phyloP scores from a whole-genome alignment of 2,329 filamentous ascomycete species.

The Metarhizium robertsii region DNA sequence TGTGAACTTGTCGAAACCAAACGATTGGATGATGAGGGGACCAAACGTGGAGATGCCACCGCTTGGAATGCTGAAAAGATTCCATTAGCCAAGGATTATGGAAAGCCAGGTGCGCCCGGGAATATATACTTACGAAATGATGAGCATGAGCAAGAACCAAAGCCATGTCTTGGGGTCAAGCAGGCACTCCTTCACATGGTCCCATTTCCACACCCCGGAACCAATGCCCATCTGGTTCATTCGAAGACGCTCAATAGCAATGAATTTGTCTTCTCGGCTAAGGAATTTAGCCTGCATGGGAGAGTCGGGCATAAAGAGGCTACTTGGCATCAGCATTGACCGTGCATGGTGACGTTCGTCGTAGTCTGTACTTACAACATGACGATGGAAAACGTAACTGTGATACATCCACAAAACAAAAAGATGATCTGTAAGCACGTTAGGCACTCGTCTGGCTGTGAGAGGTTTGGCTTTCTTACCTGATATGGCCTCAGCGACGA shows the following conservation, averaged over 20 bases:
- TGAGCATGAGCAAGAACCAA: constrained; percentile 35
- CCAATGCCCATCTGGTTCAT: constrained; percentile 38
- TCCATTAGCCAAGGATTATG: not conserved
- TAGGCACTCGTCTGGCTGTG: not conserved
- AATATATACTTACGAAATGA: constrained; percentile 35
- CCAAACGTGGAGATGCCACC: constrained; percentile 52
- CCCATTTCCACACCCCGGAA: constrained; percentile 29
- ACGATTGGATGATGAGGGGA: constrained; percentile 46
- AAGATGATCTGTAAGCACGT: constrained; percentile 18
- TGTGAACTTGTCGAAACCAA: constrained; percentile 45
- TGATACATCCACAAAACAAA: constrained; percentile 25
- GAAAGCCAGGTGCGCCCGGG: accelerated
- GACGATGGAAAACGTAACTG: constrained; percentile 34
- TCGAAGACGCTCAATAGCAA: constrained; percentile 47
- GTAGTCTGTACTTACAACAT: constrained; percentile 32
- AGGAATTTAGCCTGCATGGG: constrained; percentile 52
- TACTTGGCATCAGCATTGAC: not conserved
- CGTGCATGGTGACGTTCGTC: not conserved
- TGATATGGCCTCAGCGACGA: constrained; percentile 27
- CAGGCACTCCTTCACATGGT: constrained; percentile 29
- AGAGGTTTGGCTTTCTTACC: constrained; percentile 12
- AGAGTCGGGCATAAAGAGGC: constrained; percentile 52
- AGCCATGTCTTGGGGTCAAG: constrained; percentile 33
- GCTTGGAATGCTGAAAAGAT: constrained; percentile 32
- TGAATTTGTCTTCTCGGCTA: constrained; percentile 42